These are phyloP conservation scores for Malus domestica DNA, from an alignment of 306 rosid genomes.

Conservation along the genomic window ASM211411v1 NC_041792.1:30980407-30980906, in stretches of 20 bases:
- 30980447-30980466: conserved; percentile 81
- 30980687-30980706: conserved; percentile 26
- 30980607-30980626: conserved; percentile 24
- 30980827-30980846: neutral
- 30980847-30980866: neutral
- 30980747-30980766: conserved; percentile 44
- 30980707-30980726: conserved; percentile 40
- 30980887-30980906: neutral
- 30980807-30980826: conserved; percentile 34
- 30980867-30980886: neutral
- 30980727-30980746: conserved; percentile 33
- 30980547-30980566: neutral
- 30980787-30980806: conserved; percentile 40
- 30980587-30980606: neutral
- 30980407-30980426: conserved; percentile 95
- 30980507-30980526: neutral
- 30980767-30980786: conserved; percentile 38
- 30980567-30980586: neutral
- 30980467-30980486: conserved; percentile 44
- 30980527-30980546: conserved; percentile 1
- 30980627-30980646: conserved; percentile 66
- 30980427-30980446: conserved; percentile 91
- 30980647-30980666: conserved; percentile 80
- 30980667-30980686: conserved; percentile 48
- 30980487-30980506: neutral